A percentile compares a stretch with the other conserved stretches of the same genome.
Conservation (phyloP, 352 stramenopile species). For the Phytophthora fragariae region DNA sequence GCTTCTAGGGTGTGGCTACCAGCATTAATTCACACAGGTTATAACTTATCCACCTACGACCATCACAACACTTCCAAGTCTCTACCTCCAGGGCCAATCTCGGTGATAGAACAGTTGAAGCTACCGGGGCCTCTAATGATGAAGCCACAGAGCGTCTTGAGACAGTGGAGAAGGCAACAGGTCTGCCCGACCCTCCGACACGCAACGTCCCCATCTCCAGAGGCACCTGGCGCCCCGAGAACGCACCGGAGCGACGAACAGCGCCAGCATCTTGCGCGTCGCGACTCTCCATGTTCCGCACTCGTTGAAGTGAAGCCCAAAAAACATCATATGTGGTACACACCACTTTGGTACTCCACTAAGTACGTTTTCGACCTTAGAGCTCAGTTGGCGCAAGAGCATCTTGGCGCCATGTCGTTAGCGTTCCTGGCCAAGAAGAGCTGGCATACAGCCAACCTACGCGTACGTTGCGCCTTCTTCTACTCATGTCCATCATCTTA, state of each 20-base stretch:
- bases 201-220: conserved; percentile 59
- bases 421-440: conserved; percentile 97
- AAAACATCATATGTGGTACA: neutral
- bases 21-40: neutral
- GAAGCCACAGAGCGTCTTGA: conserved; percentile 10
- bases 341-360: neutral
- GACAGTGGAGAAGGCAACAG: conserved; percentile 28
- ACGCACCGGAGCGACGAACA: conserved; percentile 19
- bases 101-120: conserved; percentile 13
- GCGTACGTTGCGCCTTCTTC: conserved; percentile 48
- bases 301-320: neutral
- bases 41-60: neutral
- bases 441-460: conserved; percentile 97
- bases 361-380: conserved; percentile 4
- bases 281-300: conserved; percentile 33
- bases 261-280: conserved; percentile 16
- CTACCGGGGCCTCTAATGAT: conserved; percentile 7
- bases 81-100: conserved; percentile 43
- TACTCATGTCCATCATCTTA: neutral
- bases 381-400: neutral
- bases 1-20: conserved; percentile 47
- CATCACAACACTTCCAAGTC: neutral
- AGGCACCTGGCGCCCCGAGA: conserved; percentile 47
- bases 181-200: conserved; percentile 55
- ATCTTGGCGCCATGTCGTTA: conserved; percentile 72